Evolutionary conservation across 768 basidiomycete species (phyloP).

Genomic region (Mycena pura): DNA sequence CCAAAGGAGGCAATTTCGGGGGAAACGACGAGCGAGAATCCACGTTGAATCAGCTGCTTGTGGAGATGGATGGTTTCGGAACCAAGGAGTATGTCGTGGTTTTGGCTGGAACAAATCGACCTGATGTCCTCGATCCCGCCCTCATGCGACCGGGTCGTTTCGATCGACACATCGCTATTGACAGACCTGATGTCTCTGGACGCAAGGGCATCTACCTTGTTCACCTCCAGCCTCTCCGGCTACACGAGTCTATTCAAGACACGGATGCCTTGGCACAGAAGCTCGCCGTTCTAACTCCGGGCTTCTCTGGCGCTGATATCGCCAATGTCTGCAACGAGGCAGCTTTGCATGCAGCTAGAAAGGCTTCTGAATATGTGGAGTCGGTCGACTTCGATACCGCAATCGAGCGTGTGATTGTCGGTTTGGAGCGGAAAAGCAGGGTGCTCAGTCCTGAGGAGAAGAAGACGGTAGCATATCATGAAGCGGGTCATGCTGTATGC

Average conservation of each 20-base stretch:
- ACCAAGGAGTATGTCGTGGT: constrained; percentile 98
- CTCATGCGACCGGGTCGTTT: constrained; percentile 98
- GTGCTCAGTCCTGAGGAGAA: constrained; percentile 96
- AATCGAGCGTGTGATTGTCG: constrained; percentile 97
- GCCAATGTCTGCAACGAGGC: constrained; percentile 99
- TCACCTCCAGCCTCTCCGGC: constrained; percentile 84
- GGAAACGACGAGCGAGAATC: constrained; percentile 98
- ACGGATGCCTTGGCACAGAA: constrained; percentile 79
- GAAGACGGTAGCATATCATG: constrained; percentile 98
- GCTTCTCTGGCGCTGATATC: constrained; percentile 98
- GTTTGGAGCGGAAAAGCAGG: constrained; percentile 93
- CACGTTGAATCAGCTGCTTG: constrained; percentile 95
- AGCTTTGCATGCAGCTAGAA: constrained; percentile 92
- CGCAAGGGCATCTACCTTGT: constrained; percentile 94
- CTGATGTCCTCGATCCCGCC: constrained; percentile 94
- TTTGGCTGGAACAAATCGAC: constrained; percentile 94
- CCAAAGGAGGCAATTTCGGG: constrained; percentile 73
- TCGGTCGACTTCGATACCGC: constrained; percentile 94
- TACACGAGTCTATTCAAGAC: constrained; percentile 61
- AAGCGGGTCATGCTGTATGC: constrained; percentile 97
- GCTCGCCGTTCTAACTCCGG: constrained; percentile 94
- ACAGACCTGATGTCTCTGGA: constrained; percentile 92
- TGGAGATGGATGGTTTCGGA: constrained; percentile 99
- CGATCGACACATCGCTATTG: constrained; percentile 95
- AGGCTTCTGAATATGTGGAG: constrained; percentile 76